These are phyloP conservation scores for Kuraishia hungarica DNA, from an alignment of 805 yeast species.

Conservation along the genomic window DNA sequence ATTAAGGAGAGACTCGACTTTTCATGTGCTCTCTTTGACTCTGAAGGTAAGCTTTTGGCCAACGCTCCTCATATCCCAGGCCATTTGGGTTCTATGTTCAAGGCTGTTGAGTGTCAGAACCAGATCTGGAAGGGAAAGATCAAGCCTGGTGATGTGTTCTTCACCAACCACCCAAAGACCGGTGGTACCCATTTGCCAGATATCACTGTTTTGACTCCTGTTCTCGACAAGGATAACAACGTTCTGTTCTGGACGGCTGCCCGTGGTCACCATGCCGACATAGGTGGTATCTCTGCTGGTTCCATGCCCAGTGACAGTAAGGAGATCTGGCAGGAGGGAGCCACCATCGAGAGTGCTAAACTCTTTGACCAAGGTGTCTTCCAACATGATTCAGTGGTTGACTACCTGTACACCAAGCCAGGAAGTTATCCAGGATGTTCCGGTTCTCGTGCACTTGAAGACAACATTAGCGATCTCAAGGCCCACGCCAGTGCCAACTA, in stretches of 20 bases:
- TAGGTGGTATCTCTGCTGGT: slow-evolving; percentile 54
- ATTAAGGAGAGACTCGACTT: slow-evolving; percentile 40
- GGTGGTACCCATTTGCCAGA: slow-evolving; percentile 43
- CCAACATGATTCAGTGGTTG: slow-evolving; percentile 41
- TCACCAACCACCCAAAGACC: slow-evolving; percentile 32
- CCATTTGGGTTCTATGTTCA: slow-evolving; percentile 38
- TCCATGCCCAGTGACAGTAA: slow-evolving; percentile 48
- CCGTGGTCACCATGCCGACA: slow-evolving; percentile 56
- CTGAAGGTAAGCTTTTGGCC: slow-evolving; percentile 32
- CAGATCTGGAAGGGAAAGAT: slow-evolving; percentile 28
- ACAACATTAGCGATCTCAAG: slow-evolving; percentile 41
- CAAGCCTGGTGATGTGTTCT: slow-evolving; percentile 34
- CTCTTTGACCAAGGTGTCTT: slow-evolving; percentile 39
- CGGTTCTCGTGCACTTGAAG: slow-evolving; percentile 45
- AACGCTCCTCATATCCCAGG: slow-evolving; percentile 42
- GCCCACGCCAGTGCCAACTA: slow-evolving; percentile 44
- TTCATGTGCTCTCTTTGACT: slow-evolving; percentile 40
- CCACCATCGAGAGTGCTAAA: slow-evolving; percentile 41
- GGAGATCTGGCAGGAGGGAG: slow-evolving; percentile 48
- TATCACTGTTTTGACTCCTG: slow-evolving; percentile 51
- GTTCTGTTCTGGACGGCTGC: slow-evolving; percentile 47
- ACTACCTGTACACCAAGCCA: slow-evolving; percentile 38
- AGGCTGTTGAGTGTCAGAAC: slow-evolving; percentile 27
- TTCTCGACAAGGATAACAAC: slow-evolving; percentile 29
- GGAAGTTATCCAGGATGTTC: slow-evolving; percentile 38